Conservation (phyloP, 2,329 filamentous ascomycete genomes). For the Colletotrichum coccodes region DNA sequence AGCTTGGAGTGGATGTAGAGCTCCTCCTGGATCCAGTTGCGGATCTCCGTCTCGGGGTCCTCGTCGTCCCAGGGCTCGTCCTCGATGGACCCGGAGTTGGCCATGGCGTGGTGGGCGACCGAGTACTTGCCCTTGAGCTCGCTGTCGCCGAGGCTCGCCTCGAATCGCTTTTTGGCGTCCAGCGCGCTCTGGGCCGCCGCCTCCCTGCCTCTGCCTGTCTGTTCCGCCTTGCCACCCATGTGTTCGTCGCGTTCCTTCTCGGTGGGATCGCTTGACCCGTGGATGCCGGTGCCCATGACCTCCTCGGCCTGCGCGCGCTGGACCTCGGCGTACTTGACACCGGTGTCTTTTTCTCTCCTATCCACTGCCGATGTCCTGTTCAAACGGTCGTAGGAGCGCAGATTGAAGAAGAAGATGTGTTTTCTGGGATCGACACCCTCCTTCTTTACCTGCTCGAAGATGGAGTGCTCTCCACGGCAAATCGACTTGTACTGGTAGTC, state of each 20-base stretch:
- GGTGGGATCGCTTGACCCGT: constrained; percentile 60
- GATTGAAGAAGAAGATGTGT: constrained; percentile 93
- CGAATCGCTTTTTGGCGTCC: constrained; percentile 63
- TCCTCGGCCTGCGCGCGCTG: constrained; percentile 90
- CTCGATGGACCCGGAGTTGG: constrained; percentile 65
- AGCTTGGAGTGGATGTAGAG: constrained; percentile 95
- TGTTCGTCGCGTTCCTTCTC: constrained; percentile 59
- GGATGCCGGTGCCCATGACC: constrained; percentile 81
- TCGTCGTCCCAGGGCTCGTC: constrained; percentile 82
- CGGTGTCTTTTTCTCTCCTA: constrained; percentile 82
- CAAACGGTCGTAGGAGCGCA: constrained; percentile 91
- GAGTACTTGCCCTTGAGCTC: constrained; percentile 50
- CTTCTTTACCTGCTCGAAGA: constrained; percentile 79
- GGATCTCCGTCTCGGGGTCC: constrained; percentile 77
- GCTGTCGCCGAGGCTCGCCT: constrained; percentile 54
- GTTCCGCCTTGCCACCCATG: constrained; percentile 53
- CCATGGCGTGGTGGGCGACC: constrained; percentile 86
- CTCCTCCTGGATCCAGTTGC: constrained; percentile 94
- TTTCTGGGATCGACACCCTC: constrained; percentile 81
- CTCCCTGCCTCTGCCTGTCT: constrained; percentile 38
- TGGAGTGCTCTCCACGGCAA: constrained; percentile 89
- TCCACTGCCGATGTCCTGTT: constrained; percentile 82
- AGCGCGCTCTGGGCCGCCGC: constrained; percentile 49
- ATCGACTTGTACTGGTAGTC: constrained; percentile 99
- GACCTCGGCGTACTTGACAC: constrained; percentile 85